Evolutionary conservation across 2,329 filamentous ascomycete species (phyloP), one percentile per base, ranked within the genome.

Genomic region (Aspergillus sp.): DNA sequence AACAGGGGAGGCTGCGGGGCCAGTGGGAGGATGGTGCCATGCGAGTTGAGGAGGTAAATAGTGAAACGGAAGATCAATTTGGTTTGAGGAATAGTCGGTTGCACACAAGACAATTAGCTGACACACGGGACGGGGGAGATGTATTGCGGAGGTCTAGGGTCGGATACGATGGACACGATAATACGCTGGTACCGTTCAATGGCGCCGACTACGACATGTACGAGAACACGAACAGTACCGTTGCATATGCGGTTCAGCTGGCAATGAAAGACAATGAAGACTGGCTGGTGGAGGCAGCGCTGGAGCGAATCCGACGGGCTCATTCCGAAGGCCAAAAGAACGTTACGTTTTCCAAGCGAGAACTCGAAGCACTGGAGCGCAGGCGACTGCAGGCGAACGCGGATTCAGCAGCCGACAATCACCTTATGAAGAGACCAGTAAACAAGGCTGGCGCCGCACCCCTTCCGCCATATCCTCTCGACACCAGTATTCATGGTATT

Each of bases 291-390:
- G 88, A 92, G 63, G 86, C 86, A 63, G 93, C 93, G 41, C 77
- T 96, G 73, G 86, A 87, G 66, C 88, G 91, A 64, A 96, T 97
- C 70, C 85, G 87, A 63, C 84, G 86, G 63, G 91, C 93, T 15
- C 87, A 90, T 71, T 85, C 85, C 61, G 86, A 86, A 68, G 92
- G 92, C 62, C 89, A 88, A 73, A 80, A 83, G 45, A 90, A 96
- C 57, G 90, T 97, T 56, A 89, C 88, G 71, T 82, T 98, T 62
- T 91, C 84, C 65, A 84, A 87, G 68, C 86, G 89, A 54, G 93
- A 97, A 73, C 80, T 96, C 66, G 89, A 88, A 61, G 92, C 91
- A 47, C 81, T 96, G 65, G 89, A 93, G 70, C 84, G 86, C 61
- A 84, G 86, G 71, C 84, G 87, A 57, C 77, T 86, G 66, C 79